Evolutionary conservation across 2,329 filamentous ascomycete genomes (phyloP), one percentile per base, ranked within the genome.

Genomic region (Colletotrichum noveboracense): DNA sequence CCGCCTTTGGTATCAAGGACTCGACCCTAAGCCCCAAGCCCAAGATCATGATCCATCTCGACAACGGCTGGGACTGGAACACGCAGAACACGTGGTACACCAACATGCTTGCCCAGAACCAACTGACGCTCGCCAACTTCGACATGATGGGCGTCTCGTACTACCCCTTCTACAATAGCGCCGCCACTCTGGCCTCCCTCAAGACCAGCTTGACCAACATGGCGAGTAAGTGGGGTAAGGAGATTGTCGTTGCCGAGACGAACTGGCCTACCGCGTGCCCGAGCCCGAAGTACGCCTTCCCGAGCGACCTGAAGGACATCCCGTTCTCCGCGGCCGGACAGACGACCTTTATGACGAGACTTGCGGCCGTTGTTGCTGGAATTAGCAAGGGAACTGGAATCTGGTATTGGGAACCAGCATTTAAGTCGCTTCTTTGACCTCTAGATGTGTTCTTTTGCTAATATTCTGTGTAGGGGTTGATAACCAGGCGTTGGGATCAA

Each of bases 341-440:
- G 86, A 84, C 85, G 3, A 87, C 86, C 3, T 95, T 92, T 83
- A 83, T 95, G 69, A 86, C 90, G 82, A 84, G 89, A 73, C 87
- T 95, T 21, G 92, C 92, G 0, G 85, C 85, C 2, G 85, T 91
- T 2, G 88, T 94, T 0, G 84, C 86, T 2, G 87, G 84, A 2
- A 88, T 91, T 1, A 86, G 83, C 2, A 87, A 88, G 2, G 92
- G 92, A 0, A 83, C 86, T 32, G 94, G 93, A 0, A 60, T 95
- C 9, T 94, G 93, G 77, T 95, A 95, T 78, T 95, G 93, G 93
- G 93, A 95, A 81, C 93, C 93, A 0, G 91, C 90, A 1, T 95
- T 93, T 26, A 48, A 5, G 13, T 13, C 13, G 34, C 12, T 8
- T 14, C 9, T 14, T 8, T 10, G 3, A 32, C 32, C 32, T 32